Evolutionary conservation across 176 grass and related monocot genomes (phyloP).

Genomic region (Secale cereale): DNA sequence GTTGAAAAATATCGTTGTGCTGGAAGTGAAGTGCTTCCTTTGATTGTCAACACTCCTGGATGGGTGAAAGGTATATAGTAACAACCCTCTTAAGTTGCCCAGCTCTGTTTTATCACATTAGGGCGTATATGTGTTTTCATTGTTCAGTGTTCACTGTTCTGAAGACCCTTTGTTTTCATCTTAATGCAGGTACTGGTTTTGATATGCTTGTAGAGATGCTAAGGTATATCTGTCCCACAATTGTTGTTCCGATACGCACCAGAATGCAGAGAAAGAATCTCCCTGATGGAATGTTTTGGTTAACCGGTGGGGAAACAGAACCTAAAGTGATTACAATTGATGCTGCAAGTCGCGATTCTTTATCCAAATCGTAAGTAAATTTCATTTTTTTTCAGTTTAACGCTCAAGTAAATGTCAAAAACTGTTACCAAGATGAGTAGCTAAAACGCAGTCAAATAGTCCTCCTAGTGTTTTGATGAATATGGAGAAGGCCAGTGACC

Average conservation of each 20-base stretch:
- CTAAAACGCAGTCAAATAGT: neutral
- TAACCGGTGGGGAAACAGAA: slow-evolving; percentile 36
- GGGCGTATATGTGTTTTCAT: neutral
- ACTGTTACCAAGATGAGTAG: neutral
- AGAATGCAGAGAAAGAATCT: slow-evolving; percentile 73
- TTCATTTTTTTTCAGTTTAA: neutral
- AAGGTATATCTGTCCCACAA: slow-evolving; percentile 73
- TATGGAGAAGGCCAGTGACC: neutral
- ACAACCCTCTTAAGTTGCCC: slow-evolving; percentile 9
- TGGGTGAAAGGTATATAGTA: slow-evolving; percentile 83
- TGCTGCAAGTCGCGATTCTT: slow-evolving; percentile 51
- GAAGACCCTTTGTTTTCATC: slow-evolving; percentile 20
- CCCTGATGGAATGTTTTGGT: slow-evolving; percentile 81
- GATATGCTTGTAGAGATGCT: slow-evolving; percentile 94
- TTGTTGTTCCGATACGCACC: slow-evolving; percentile 73
- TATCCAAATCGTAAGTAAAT: slow-evolving; percentile 60
- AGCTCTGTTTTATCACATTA: neutral
- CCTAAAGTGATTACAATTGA: slow-evolving; percentile 47
- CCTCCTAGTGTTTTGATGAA: neutral
- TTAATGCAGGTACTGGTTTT: slow-evolving; percentile 77
- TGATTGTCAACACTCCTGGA: slow-evolving; percentile 71
- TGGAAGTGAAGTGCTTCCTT: slow-evolving; percentile 36
- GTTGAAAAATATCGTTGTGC: slow-evolving; percentile 33
- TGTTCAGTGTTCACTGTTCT: slow-evolving; percentile 23
- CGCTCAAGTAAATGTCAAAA: neutral